A percentile compares a stretch with the other conserved stretches of the same genome.
Evolutionary conservation across 2,329 filamentous ascomycete genomes (phyloP).

Genomic region (Stagonosporopsis rhizophila): DNA sequence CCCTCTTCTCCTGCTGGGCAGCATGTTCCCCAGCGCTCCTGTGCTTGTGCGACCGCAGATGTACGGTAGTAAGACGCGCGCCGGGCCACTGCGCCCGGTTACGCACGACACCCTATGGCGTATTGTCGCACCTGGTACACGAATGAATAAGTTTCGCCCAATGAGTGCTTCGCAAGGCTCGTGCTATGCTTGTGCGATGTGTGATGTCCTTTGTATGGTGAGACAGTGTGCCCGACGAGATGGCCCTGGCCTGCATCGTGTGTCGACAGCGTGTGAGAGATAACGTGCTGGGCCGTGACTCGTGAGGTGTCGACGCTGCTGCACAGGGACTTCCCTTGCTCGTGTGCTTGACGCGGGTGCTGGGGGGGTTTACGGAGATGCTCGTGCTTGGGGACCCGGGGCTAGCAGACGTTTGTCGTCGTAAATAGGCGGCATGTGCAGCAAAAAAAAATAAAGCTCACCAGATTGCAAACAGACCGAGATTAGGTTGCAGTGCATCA

Average conservation of each 20-base stretch:
- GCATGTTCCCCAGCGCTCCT: background rate
- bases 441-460: too few species aligned
- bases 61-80: background rate
- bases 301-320: background rate
- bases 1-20: background rate
- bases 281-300: background rate
- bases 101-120: background rate
- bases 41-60: background rate
- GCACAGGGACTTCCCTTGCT: background rate
- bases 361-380: background rate
- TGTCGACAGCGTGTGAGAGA: conserved; percentile 26
- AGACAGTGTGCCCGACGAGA: background rate
- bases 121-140: conserved; percentile 16
- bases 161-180: conserved; percentile 3
- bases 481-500: background rate
- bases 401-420: too few species aligned
- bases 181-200: background rate
- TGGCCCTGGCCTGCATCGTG: conserved; percentile 8
- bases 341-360: background rate
- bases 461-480: too few species aligned
- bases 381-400: background rate
- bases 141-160: conserved; percentile 24
- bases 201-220: background rate
- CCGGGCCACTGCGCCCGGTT: background rate
- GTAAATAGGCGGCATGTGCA: too few species aligned